Percentiles rank a stretch among this genome's conserved stretches.
These are phyloP conservation scores for Heterobasidion parviporum DNA, from an alignment of 1,284 basidiomycete species.

Conservation along the genomic window DNA sequence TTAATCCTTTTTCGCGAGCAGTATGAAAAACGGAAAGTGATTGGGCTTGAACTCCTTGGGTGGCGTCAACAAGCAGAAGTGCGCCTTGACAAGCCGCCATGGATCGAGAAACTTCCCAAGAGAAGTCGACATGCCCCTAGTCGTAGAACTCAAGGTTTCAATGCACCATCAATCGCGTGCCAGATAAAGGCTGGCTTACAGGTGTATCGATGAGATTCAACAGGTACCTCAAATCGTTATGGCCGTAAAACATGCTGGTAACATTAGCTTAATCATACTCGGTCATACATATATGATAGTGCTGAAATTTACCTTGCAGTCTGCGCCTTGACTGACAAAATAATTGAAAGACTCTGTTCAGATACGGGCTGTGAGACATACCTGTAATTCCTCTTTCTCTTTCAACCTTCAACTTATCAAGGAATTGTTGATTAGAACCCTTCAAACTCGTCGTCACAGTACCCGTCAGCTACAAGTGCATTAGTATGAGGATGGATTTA, in stretches of 20 bases:
- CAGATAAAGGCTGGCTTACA: slow-evolving; percentile 29
- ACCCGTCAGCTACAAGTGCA: slow-evolving; percentile 54
- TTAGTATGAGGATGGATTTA: slow-evolving; percentile 1
- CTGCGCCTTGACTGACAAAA: slow-evolving; percentile 71
- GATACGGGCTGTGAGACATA: slow-evolving; percentile 21
- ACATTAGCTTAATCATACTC: slow-evolving; percentile 6
- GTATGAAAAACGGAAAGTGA: slow-evolving; percentile 93
- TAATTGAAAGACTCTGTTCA: slow-evolving; percentile 2
- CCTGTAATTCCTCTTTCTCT: slow-evolving; percentile 92
- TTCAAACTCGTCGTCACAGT: slow-evolving; percentile 66
- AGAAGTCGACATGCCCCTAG: slow-evolving; percentile 92
- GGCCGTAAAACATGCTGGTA: slow-evolving; percentile 67
- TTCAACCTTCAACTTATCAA: slow-evolving; percentile 96
- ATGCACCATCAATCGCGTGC: background rate
- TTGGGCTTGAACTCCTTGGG: slow-evolving; percentile 97
- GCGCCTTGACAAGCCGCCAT: slow-evolving; percentile 93
- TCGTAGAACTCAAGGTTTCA: background rate
- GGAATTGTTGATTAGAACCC: slow-evolving; percentile 78
- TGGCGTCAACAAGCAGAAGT: slow-evolving; percentile 87
- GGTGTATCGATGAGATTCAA: slow-evolving; percentile 98
- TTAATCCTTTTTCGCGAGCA: slow-evolving; percentile 75
- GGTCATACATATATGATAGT: background rate
- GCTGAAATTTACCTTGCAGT: slow-evolving; percentile 63
- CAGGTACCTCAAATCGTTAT: slow-evolving; percentile 54
- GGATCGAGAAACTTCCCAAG: slow-evolving; percentile 93